These are phyloP conservation scores for Xylariaceae sp. DNA, from an alignment of 2,329 filamentous ascomycete genomes.

Conservation along the genomic window DNA sequence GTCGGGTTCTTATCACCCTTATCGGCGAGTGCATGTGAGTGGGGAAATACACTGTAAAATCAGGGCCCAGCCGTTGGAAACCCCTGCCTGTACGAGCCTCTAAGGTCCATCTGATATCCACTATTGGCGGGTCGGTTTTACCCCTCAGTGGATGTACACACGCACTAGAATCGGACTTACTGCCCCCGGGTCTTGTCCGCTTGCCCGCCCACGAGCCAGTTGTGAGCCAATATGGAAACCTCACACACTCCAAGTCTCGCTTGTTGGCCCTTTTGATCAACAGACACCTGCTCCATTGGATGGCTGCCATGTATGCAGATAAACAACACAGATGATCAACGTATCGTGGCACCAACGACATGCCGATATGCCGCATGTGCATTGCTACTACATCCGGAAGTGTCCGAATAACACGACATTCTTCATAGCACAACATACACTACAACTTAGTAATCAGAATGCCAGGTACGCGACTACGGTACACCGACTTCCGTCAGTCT, in stretches of 20 bases:
- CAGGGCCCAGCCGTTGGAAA: background rate
- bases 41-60: slow-evolving; percentile 10
- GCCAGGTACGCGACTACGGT: no score
- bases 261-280: background rate
- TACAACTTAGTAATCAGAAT: no score
- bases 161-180: no score
- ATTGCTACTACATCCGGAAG: background rate
- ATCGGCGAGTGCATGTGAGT: slow-evolving; percentile 14
- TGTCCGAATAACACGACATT: no score
- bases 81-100: background rate
- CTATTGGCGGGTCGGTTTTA: background rate
- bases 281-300: background rate
- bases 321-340: slow-evolving; percentile 18
- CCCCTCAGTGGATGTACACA: no score
- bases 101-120: background rate
- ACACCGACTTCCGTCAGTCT: no score
- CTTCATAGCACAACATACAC: no score
- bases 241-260: background rate
- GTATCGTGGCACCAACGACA: slow-evolving; percentile 21
- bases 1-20: slow-evolving; percentile 19
- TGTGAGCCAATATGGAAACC: background rate
- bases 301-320: background rate
- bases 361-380: background rate
- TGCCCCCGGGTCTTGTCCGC: slow-evolving; percentile 3
- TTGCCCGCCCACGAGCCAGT: background rate